Evolutionary conservation across 2,329 filamentous ascomycete species (phyloP).

Genomic region (Neonectria hederae): DNA sequence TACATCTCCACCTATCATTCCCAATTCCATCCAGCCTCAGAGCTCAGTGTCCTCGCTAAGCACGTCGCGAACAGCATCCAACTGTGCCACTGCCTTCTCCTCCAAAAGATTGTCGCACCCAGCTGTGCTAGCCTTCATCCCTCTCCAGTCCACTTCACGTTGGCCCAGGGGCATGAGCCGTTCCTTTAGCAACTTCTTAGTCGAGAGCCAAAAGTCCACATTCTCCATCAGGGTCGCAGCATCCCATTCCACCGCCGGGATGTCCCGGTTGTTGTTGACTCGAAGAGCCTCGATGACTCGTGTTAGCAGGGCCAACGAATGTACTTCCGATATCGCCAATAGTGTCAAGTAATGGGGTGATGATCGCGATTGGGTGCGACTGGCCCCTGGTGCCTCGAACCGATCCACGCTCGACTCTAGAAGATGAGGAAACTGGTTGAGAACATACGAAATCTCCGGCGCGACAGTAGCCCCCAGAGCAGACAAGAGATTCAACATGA

Average conservation of each 20-base stretch:
- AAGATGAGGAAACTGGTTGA: constrained; percentile 88
- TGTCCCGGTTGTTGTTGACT: constrained; percentile 73
- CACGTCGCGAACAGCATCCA: constrained; percentile 68
- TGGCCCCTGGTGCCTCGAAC: constrained; percentile 70
- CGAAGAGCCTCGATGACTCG: constrained; percentile 75
- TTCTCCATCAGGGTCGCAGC: constrained; percentile 77
- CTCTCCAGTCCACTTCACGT: constrained; percentile 73
- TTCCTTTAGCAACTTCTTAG: constrained; percentile 74
- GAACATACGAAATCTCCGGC: constrained; percentile 83
- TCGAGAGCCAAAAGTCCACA: constrained; percentile 81
- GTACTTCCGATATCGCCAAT: constrained; percentile 77
- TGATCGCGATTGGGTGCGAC: constrained; percentile 59
- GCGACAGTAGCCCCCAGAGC: constrained; percentile 84
- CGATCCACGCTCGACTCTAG: constrained; percentile 76
- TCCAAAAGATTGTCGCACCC: constrained; percentile 73
- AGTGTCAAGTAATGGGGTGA: constrained; percentile 75
- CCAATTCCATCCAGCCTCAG: constrained; percentile 31
- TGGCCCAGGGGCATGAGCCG: constrained; percentile 77
- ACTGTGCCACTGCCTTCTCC: constrained; percentile 76
- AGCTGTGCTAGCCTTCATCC: constrained; percentile 50
- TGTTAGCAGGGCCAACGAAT: constrained; percentile 80
- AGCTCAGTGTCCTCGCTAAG: constrained; percentile 61
- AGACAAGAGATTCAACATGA: constrained; percentile 87
- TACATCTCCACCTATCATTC: constrained; percentile 34
- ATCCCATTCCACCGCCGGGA: constrained; percentile 81